phyloP scores from a whole-genome alignment of 805 yeast genomes.

The Candida ficus region DNA sequence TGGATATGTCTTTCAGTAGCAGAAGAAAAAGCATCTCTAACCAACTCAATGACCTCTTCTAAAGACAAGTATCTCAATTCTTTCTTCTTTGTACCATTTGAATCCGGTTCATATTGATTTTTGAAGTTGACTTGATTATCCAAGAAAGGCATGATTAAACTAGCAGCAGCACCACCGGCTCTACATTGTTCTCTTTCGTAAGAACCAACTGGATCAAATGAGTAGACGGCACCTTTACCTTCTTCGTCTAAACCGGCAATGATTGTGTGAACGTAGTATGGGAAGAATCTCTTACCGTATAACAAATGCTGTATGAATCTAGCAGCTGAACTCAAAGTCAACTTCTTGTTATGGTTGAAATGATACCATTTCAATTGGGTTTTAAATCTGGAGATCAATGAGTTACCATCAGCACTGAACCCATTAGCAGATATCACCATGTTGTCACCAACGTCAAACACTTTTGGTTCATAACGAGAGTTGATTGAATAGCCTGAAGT shows the following conservation, averaged over 20 bases:
- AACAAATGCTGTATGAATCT: slow-evolving; percentile 84
- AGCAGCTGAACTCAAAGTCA: slow-evolving; percentile 73
- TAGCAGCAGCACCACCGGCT: slow-evolving; percentile 97
- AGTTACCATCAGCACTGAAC: slow-evolving; percentile 90
- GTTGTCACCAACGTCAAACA: slow-evolving; percentile 83
- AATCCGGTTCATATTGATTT: slow-evolving; percentile 81
- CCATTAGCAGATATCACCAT: slow-evolving; percentile 91
- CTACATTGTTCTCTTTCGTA: slow-evolving; percentile 96
- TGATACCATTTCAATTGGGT: slow-evolving; percentile 81
- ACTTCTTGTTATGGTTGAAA: slow-evolving; percentile 73
- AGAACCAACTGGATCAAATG: slow-evolving; percentile 97
- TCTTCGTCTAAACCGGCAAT: slow-evolving; percentile 84
- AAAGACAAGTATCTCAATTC: slow-evolving; percentile 59
- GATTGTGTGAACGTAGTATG: slow-evolving; percentile 92
- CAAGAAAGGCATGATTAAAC: slow-evolving; percentile 93
- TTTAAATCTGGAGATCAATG: slow-evolving; percentile 70
- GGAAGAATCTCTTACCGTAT: slow-evolving; percentile 93
- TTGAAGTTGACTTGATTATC: slow-evolving; percentile 96
- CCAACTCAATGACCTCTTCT: slow-evolving; percentile 83
- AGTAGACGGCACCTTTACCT: slow-evolving; percentile 92
- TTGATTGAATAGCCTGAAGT: slow-evolving; percentile 91
- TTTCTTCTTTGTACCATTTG: slow-evolving; percentile 62
- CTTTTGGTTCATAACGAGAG: slow-evolving; percentile 87
- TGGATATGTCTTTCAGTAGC: slow-evolving; percentile 98
- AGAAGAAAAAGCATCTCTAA: slow-evolving; percentile 89